Evolutionary conservation across 2,329 filamentous ascomycete species (phyloP), one percentile per base, ranked within the genome.

Genomic region (Nakataea oryzae): DNA sequence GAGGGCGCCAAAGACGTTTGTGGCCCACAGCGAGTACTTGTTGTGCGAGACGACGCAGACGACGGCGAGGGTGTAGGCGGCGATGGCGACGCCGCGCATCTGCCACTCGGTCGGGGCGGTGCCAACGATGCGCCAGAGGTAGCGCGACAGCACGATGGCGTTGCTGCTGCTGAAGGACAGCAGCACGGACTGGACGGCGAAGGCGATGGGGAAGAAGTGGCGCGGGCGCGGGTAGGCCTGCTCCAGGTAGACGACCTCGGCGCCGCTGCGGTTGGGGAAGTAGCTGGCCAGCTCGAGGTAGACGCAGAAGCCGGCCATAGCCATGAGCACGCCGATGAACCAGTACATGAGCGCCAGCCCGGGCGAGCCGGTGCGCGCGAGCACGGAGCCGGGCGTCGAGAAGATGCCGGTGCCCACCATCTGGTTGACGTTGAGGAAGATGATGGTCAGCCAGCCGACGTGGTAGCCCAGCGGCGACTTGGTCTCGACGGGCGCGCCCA

Each of bases 91-190:
- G 1, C 86, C 87, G 68, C 89, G 89, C 61, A 82, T 70, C 67
- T 89, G 76, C 87, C 86, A 90, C n/a, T 76, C 73, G 0, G 80
- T 79, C 0, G 83, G 80, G 0, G 70, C 72, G 0, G 74, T 70
- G 0, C 78, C 81, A 1, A 75, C 79, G 56, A 86, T 83, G 11
- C 78, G 77, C 71, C 83, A 90, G 0, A 89, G 70, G 65, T 90
- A 90, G 54, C 81, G 75, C 0, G 86, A 82, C 29, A 88, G 70
- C 0, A 89, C 85, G 54, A 89, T 81, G 0, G 85, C 79, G 69
- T 89, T 89, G 54, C 84, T 83, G 66, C 84, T 86, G 65, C 82
- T 84, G 65, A 89, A 89, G 0, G 86, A 87, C 3, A 89, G 73
- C 1, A 86, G 70, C 1, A 89, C 83, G 0, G 81, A 79, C 68